These are phyloP conservation scores for Lipomyces lipofer DNA, from an alignment of 805 yeast species.

Conservation along the genomic window DNA sequence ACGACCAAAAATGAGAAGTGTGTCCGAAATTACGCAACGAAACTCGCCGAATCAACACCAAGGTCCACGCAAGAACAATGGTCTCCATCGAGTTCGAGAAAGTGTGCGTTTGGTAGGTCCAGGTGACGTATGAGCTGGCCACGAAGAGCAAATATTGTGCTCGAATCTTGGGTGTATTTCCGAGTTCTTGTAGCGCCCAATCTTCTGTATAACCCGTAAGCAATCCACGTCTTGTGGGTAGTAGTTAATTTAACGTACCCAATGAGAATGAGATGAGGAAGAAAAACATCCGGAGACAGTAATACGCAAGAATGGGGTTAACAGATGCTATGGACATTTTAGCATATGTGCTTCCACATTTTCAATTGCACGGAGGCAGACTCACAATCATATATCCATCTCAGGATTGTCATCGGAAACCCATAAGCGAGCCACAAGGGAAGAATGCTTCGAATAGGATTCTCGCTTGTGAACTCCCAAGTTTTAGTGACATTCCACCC, in stretches of 20 bases:
- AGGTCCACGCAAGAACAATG: conserved; percentile 49
- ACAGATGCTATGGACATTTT: too few species aligned
- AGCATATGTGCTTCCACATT: too few species aligned
- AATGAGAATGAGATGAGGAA: conserved; percentile 22
- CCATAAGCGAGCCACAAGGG: conserved; percentile 70
- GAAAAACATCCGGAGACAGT: conserved; percentile 26
- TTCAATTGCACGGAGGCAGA: too few species aligned
- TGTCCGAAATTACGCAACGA: conserved; percentile 22
- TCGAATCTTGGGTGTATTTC: conserved; percentile 22
- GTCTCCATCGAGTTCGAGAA: conserved; percentile 85
- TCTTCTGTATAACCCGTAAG: conserved; percentile 16
- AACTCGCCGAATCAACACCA: conserved; percentile 48
- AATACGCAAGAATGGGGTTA: conserved; percentile 24
- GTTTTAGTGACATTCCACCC: conserved; percentile 56
- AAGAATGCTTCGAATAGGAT: conserved; percentile 69
- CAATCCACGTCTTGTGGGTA: background rate
- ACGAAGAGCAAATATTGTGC: conserved; percentile 42
- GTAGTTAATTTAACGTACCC: conserved; percentile 10
- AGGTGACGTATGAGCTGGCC: conserved; percentile 65
- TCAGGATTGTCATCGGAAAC: conserved; percentile 51
- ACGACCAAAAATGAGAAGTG: conserved; percentile 25
- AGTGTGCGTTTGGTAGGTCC: conserved; percentile 80
- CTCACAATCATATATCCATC: conserved; percentile 27
- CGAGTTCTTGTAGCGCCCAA: conserved; percentile 31
- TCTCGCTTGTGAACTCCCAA: conserved; percentile 72